Percentiles rank a stretch among this genome's conserved stretches.
Evolutionary conservation across 2,329 filamentous ascomycete genomes (phyloP).

Genomic region (Gremmenia infestans): DNA sequence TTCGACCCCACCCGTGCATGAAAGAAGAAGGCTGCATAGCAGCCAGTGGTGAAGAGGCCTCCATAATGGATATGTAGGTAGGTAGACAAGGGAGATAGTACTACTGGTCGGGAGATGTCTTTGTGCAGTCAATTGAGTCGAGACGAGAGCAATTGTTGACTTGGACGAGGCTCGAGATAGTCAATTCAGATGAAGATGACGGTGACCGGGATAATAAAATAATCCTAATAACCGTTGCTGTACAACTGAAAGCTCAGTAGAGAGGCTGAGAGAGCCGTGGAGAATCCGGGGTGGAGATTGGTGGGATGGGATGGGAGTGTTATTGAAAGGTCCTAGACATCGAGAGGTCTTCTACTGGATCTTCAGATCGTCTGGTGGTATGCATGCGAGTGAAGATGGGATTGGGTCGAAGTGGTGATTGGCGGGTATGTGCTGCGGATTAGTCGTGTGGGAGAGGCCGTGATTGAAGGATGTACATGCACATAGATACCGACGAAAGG

Average conservation of each 20-base stretch:
- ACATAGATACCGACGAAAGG: slow-evolving; percentile 20
- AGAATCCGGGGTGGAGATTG: slow-evolving; percentile 6
- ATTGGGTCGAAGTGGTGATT: not conserved
- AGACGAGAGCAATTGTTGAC: slow-evolving; percentile 11
- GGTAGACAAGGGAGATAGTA: not conserved
- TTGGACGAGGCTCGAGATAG: slow-evolving; percentile 10
- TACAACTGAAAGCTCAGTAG: not conserved
- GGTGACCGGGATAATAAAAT: not conserved
- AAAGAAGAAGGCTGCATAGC: slow-evolving; percentile 77
- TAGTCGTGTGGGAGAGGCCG: slow-evolving; percentile 6
- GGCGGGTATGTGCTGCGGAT: slow-evolving; percentile 7
- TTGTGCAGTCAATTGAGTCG: slow-evolving; percentile 14
- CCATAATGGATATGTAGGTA: slow-evolving; percentile 53
- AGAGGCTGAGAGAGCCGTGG: not conserved
- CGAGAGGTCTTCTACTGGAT: slow-evolving; percentile 9
- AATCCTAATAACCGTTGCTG: slow-evolving; percentile 4
- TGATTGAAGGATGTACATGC: slow-evolving; percentile 9
- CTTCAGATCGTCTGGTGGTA: slow-evolving; percentile 8
- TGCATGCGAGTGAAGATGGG: slow-evolving; percentile 3
- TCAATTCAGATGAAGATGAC: slow-evolving; percentile 2
- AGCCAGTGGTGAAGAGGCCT: slow-evolving; percentile 88
- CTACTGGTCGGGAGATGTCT: slow-evolving; percentile 5
- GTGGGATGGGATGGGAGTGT: slow-evolving; percentile 6
- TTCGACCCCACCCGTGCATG: slow-evolving; percentile 55
- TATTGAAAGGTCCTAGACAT: slow-evolving; percentile 23